Evolutionary conservation across 352 stramenopile genomes (phyloP).

Genomic region (Phytophthora fragariae): DNA sequence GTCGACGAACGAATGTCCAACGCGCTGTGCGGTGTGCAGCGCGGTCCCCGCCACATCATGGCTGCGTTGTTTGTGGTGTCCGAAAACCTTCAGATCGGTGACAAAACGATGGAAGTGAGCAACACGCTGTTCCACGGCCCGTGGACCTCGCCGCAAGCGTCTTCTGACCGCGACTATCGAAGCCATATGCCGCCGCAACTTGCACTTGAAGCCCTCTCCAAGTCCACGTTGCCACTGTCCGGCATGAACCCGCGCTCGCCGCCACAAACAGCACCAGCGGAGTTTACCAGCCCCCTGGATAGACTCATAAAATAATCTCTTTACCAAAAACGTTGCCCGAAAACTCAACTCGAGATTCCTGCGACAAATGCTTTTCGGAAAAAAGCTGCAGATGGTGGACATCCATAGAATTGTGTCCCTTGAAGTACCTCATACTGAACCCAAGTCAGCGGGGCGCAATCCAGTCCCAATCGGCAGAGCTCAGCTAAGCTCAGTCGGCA

Average conservation of each 20-base stretch:
- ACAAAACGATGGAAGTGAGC: too few relatives aligned
- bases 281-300: constrained; percentile 5
- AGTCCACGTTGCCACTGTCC: constrained; percentile 1
- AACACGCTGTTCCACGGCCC: too few relatives aligned
- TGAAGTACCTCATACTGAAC: constrained; percentile 38
- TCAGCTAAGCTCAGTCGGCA: constrained; percentile 18
- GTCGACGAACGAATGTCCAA: neutral
- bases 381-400: constrained; percentile 20
- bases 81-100: too few relatives aligned
- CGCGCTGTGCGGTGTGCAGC: neutral
- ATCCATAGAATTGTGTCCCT: constrained; percentile 28
- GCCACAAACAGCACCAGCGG: too few relatives aligned
- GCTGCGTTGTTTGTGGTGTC: too few relatives aligned
- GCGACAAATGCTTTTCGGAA: constrained; percentile 18
- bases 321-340: neutral
- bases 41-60: neutral
- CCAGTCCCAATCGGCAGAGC: too few relatives aligned
- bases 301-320: neutral
- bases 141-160: too few relatives aligned
- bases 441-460: constrained; percentile 3
- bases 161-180: too few relatives aligned
- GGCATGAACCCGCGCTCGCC: neutral
- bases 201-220: constrained; percentile 21
- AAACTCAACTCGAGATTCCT: constrained; percentile 16
- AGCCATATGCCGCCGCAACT: neutral